phyloP scores from a whole-genome alignment of 257 asterid genomes.

The Penstemon newberryi region DNA sequence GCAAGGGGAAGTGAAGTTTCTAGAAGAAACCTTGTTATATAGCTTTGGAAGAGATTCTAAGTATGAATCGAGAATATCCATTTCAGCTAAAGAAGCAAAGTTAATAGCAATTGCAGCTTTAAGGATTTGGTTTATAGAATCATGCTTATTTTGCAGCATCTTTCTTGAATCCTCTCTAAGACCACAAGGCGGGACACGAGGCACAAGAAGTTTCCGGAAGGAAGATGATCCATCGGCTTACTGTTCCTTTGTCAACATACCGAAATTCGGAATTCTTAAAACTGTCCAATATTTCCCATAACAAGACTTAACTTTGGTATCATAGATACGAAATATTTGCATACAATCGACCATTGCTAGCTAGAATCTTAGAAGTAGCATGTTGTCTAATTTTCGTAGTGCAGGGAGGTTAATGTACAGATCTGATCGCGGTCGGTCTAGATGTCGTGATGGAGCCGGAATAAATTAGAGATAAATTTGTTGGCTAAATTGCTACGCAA shows the following conservation, averaged over 20 bases:
- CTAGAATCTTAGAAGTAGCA: slow-evolving; percentile 66
- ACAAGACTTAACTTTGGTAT: background rate
- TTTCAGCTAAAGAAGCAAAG: slow-evolving; percentile 63
- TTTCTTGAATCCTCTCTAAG: slow-evolving; percentile 62
- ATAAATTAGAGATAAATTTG: too few relatives aligned
- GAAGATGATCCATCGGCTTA: slow-evolving; percentile 55
- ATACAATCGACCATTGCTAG: background rate
- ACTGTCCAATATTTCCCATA: slow-evolving; percentile 69
- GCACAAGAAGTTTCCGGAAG: slow-evolving; percentile 54
- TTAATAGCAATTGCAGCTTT: slow-evolving; percentile 91
- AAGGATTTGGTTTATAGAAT: slow-evolving; percentile 72
- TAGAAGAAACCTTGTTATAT: slow-evolving; percentile 54
- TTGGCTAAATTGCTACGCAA: too few relatives aligned
- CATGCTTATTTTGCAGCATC: slow-evolving; percentile 59
- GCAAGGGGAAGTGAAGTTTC: background rate
- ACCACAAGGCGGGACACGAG: slow-evolving; percentile 71
- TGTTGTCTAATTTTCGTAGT: slow-evolving; percentile 70
- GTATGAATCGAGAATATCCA: slow-evolving; percentile 71
- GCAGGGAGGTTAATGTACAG: slow-evolving; percentile 78
- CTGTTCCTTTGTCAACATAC: slow-evolving; percentile 78
- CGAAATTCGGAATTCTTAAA: slow-evolving; percentile 62
- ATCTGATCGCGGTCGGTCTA: slow-evolving; percentile 67
- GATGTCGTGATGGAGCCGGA: slow-evolving; percentile 49
- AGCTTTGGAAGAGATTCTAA: slow-evolving; percentile 80
- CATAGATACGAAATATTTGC: background rate